phyloP scores from a whole-genome alignment of 768 basidiomycete species.

The Mycena maculata region DNA sequence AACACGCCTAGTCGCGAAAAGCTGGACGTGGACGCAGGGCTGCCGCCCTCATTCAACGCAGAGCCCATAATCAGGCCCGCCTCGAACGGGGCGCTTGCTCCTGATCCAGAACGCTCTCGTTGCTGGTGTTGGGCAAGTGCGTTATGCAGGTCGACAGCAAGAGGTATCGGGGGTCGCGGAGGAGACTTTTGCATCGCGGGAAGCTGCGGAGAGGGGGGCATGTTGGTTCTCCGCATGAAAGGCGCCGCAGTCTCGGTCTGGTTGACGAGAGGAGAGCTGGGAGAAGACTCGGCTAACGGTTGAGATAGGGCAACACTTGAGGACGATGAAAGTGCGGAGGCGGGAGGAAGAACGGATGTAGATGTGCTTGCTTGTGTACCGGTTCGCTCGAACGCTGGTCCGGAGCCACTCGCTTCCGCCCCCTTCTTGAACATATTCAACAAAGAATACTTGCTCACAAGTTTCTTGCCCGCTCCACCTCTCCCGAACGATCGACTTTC shows the following conservation, averaged over 20 bases:
- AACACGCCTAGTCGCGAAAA: slow-evolving; percentile 44
- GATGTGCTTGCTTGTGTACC: slow-evolving; percentile 30
- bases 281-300: slow-evolving; percentile 39
- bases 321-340: slow-evolving; percentile 40
- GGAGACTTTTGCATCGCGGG: slow-evolving; percentile 41
- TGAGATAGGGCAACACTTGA: slow-evolving; percentile 44
- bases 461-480: slow-evolving; percentile 53
- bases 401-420: slow-evolving; percentile 48
- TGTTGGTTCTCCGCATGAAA: slow-evolving; percentile 30
- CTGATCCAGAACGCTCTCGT: slow-evolving; percentile 33
- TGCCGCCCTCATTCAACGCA: slow-evolving; percentile 36
- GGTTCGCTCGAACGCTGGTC: slow-evolving; percentile 22
- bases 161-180: slow-evolving; percentile 46
- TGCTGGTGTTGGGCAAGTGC: slow-evolving; percentile 52
- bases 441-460: slow-evolving; percentile 80
- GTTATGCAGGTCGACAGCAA: slow-evolving; percentile 62
- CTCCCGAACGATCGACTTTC: slow-evolving; percentile 49
- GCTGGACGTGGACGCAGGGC: slow-evolving; percentile 45
- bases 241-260: slow-evolving; percentile 36
- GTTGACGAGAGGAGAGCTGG: slow-evolving; percentile 41
- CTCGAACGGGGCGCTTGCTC: slow-evolving; percentile 30
- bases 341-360: slow-evolving; percentile 35
- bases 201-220: slow-evolving; percentile 30
- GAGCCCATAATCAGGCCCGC: slow-evolving; percentile 23
- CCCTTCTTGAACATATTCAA: slow-evolving; percentile 79